Base-by-base conservation (phyloP, 2,329 filamentous ascomycete species). In the Arachnomyces sp. region DNA sequence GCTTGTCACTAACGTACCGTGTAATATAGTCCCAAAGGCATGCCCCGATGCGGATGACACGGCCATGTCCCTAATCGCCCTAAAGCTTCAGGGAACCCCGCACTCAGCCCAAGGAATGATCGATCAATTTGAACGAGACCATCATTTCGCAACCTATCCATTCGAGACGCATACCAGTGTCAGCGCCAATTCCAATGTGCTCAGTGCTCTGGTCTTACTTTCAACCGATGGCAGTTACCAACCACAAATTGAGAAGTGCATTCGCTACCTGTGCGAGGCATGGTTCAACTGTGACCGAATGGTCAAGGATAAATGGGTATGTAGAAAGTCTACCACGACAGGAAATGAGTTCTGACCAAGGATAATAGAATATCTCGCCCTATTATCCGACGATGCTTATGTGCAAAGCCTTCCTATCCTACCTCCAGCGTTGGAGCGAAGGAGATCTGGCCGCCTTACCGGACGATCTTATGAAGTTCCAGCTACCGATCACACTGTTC, bases 151-250 rank as follows among this genome's bases (percentile, higher is more conserved):
- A 9, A 62, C 58, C 1, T 63, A 61, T 35, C 36, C 45, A 1
- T 32, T 38, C 4, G 60, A 63, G 43, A 39, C 56, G 16, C 49
- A 59, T 39, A 47, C 54, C 2, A 61, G 58, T 32, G 51, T 59
- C n/a, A 59, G 49, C 3, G 57, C 58, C 2, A 63, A 63, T 45
- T 60, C 55, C 42, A 61, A 63, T 41, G 56, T 55, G 9, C 40
- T 64, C 2, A 28, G 57, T 28, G 56, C 58, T 9, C 46, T 63
- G 8, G 47, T 63, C 20, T 45, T 50, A 12, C 43, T 46, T 5
- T 40, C 44, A 7, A 44, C 58, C 28, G 34, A 34, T 20, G 40
- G n/a, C 17, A 39, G 16, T 12, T 48, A 34, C 40, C 7, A 33
- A 2, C 6, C 46, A 3, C 59, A 55, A 49, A 56, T 59, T 34